Evolutionary conservation across 2,329 filamentous ascomycete species (phyloP).

Genomic region (Fusarium veterinarium): DNA sequence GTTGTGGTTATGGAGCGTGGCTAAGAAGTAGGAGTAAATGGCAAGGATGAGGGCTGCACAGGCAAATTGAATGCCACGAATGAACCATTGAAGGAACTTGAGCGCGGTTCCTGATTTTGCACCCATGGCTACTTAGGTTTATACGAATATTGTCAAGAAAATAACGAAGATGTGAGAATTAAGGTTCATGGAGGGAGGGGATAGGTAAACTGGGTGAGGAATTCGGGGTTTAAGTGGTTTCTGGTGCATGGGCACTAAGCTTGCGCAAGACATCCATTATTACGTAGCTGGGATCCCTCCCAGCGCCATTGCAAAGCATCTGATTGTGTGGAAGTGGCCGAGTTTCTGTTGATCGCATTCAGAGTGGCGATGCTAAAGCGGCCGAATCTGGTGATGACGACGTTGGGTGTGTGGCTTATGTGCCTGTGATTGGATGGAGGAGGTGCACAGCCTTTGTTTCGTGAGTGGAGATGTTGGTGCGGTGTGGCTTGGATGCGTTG

Average conservation of each 20-base stretch:
- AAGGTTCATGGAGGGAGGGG: background rate
- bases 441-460: conserved; percentile 29
- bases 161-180: background rate
- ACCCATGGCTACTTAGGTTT: conserved; percentile 44
- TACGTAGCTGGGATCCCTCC: conserved; percentile 24
- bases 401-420: conserved; percentile 29
- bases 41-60: conserved; percentile 79
- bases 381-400: conserved; percentile 29
- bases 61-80: conserved; percentile 80
- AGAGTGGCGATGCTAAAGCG: conserved; percentile 28
- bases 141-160: background rate
- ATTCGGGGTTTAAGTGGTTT: conserved; percentile 32
- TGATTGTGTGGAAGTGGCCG: conserved; percentile 20
- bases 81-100: conserved; percentile 74
- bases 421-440: conserved; percentile 11
- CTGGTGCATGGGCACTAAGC: background rate
- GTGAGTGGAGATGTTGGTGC: conserved; percentile 12
- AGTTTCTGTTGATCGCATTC: conserved; percentile 14
- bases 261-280: conserved; percentile 34
- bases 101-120: conserved; percentile 63
- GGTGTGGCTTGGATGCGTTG: conserved; percentile 20
- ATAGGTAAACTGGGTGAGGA: background rate
- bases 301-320: conserved; percentile 10
- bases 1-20: conserved; percentile 74
- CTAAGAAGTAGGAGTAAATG: conserved; percentile 87